Percentiles rank a stretch among this genome's conserved stretches.
These are phyloP conservation scores for Zygotorulaspora florentina DNA, from an alignment of 805 yeast species.

Conservation along the genomic window DNA sequence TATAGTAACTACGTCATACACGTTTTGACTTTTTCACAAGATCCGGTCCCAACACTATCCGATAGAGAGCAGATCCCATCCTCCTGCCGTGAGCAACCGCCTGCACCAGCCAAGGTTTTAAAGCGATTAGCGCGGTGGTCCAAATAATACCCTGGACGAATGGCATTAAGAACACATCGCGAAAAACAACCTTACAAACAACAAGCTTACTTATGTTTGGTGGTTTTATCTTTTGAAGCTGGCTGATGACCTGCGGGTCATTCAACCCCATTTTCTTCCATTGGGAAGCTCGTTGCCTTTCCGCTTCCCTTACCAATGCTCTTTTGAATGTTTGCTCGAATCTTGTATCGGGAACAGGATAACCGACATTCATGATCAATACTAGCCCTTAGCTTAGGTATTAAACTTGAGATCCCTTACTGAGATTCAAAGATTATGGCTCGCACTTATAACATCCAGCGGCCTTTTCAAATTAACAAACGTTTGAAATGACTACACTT, in stretches of 20 bases:
- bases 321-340: conserved; percentile 58
- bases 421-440: neutral
- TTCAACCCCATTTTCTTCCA: conserved; percentile 15
- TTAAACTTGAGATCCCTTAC: neutral
- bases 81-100: conserved; percentile 26
- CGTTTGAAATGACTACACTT: neutral
- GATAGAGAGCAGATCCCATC: conserved; percentile 23
- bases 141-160: conserved; percentile 49
- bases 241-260: conserved; percentile 11
- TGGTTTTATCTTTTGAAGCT: conserved; percentile 14
- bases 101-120: conserved; percentile 36
- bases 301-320: conserved; percentile 32
- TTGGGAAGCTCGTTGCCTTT: conserved; percentile 15
- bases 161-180: conserved; percentile 52
- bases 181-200: conserved; percentile 44
- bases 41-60: conserved; percentile 15
- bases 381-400: neutral
- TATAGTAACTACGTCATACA: conserved; percentile 3
- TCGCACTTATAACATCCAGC: no score
- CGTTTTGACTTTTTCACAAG: conserved; percentile 11
- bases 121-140: conserved; percentile 39
- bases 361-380: conserved; percentile 21
- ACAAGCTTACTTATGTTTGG: conserved; percentile 39
- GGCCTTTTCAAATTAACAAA: neutral
- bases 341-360: conserved; percentile 58